phyloP scores from a whole-genome alignment of 805 yeast genomes.

The Cyberlindnera mississippiensis region DNA sequence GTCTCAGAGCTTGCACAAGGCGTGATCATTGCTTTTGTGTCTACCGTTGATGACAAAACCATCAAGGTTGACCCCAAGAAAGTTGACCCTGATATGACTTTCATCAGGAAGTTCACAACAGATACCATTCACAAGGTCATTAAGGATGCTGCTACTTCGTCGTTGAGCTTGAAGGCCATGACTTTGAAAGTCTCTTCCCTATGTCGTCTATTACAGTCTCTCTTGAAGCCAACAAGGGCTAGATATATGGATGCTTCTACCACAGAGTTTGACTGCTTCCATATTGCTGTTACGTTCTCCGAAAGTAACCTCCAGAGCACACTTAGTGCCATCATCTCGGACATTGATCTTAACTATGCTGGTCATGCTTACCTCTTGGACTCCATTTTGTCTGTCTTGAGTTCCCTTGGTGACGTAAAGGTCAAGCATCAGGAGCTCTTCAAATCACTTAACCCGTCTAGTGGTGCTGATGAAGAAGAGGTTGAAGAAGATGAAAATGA shows the following conservation, averaged over 20 bases:
- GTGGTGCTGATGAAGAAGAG: slow-evolving; percentile 50
- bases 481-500: slow-evolving; percentile 56
- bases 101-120: slow-evolving; percentile 67
- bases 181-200: slow-evolving; percentile 51
- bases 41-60: slow-evolving; percentile 41
- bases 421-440: slow-evolving; percentile 54
- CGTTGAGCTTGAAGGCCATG: slow-evolving; percentile 36
- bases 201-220: slow-evolving; percentile 14
- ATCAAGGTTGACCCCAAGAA: slow-evolving; percentile 40
- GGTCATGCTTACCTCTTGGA: slow-evolving; percentile 57
- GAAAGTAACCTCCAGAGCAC: slow-evolving; percentile 61
- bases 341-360: slow-evolving; percentile 72
- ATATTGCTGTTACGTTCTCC: slow-evolving; percentile 58
- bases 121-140: slow-evolving; percentile 64
- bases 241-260: slow-evolving; percentile 28
- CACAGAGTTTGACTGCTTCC: slow-evolving; percentile 56
- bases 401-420: slow-evolving; percentile 52
- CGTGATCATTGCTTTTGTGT: slow-evolving; percentile 57
- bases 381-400: slow-evolving; percentile 54
- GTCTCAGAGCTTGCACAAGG: slow-evolving; percentile 61
- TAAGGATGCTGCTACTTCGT: slow-evolving; percentile 43
- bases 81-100: slow-evolving; percentile 65
- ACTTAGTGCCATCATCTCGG: slow-evolving; percentile 57
- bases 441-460: slow-evolving; percentile 38
- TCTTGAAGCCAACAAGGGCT: slow-evolving; percentile 26